phyloP scores from a whole-genome alignment of 2,329 filamentous ascomycete genomes.

The Colletotrichum eremochloae region DNA sequence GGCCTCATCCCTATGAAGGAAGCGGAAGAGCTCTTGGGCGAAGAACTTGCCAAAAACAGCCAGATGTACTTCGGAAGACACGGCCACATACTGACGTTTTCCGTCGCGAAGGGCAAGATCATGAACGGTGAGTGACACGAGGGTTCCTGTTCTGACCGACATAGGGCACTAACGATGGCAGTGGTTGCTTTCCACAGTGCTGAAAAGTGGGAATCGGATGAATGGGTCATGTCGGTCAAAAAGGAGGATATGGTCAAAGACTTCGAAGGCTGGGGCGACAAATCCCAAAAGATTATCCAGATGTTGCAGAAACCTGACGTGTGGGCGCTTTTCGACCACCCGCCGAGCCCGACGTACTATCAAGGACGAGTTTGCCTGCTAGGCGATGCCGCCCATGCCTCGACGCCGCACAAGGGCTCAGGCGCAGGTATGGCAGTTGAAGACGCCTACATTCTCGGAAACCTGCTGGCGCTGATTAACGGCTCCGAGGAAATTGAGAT shows the following conservation, averaged over 20 bases:
- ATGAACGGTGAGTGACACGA: constrained; percentile 58
- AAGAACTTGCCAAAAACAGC: constrained; percentile 50
- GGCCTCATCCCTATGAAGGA: constrained; percentile 61
- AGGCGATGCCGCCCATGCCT: constrained; percentile 47
- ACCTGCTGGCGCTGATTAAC: constrained; percentile 10
- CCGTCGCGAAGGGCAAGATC: constrained; percentile 65
- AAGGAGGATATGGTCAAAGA: constrained; percentile 36
- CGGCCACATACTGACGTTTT: constrained; percentile 71
- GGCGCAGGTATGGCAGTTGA: constrained; percentile 46
- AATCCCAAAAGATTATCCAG: constrained; percentile 21
- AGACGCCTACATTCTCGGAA: constrained; percentile 45
- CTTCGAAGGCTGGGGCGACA: constrained; percentile 33
- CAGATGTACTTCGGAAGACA: constrained; percentile 68
- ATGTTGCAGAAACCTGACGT: constrained; percentile 37
- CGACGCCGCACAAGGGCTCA: constrained; percentile 46
- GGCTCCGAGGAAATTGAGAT: constrained; percentile 26
- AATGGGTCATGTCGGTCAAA: constrained; percentile 27
- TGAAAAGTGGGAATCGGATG: constrained; percentile 31
- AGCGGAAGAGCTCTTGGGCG: constrained; percentile 63
- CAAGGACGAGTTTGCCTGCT: constrained; percentile 44
- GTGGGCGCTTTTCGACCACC: constrained; percentile 40
- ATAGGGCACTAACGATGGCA: neutral
- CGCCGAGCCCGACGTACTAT: constrained; percentile 40
- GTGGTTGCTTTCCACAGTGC: constrained; percentile 32
- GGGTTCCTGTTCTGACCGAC: neutral